Evolutionary conservation across 140 eudicot species (phyloP).

Genomic region (Anethum foeniculum): DNA sequence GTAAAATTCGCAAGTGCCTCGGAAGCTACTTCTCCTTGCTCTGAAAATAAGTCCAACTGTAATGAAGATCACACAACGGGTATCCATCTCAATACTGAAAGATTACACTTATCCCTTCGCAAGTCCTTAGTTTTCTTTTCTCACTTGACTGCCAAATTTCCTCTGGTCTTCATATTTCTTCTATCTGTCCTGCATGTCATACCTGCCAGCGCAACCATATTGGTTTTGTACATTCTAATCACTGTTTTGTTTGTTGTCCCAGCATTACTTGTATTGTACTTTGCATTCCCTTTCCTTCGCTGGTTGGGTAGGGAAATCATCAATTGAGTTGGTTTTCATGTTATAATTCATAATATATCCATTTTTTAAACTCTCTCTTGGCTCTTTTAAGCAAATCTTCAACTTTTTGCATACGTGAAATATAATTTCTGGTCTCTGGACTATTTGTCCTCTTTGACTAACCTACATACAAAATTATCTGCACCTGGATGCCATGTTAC

Average conservation of each 20-base stretch:
- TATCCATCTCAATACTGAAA: constrained; percentile 27
- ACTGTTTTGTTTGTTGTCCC: constrained; percentile 49
- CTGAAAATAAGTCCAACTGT: constrained; percentile 11
- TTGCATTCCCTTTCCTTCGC: constrained; percentile 48
- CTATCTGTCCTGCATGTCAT: constrained; percentile 40
- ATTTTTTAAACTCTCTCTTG: not conserved
- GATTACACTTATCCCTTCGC: constrained; percentile 31
- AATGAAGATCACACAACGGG: constrained; percentile 13
- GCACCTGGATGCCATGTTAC: not conserved
- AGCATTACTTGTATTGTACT: constrained; percentile 48
- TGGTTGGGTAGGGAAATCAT: constrained; percentile 54
- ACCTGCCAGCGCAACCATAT: constrained; percentile 48
- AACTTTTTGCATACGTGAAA: not conserved
- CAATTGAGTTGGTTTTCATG: constrained; percentile 19
- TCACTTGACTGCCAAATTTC: constrained; percentile 51
- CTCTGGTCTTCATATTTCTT: constrained; percentile 42
- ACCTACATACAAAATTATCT: not conserved
- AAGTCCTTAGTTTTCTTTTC: constrained; percentile 42
- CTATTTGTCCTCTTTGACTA: not conserved
- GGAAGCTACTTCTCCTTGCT: constrained; percentile 9
- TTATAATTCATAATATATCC: not conserved
- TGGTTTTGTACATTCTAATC: constrained; percentile 42
- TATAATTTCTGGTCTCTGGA: not conserved
- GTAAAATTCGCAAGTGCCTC: constrained; percentile 1
- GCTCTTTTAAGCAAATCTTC: not conserved